A percentile compares a stretch with the other conserved stretches of the same genome.
These are phyloP conservation scores for Lactarius indigo DNA, from an alignment of 768 basidiomycete species.

Conservation along the genomic window DNA sequence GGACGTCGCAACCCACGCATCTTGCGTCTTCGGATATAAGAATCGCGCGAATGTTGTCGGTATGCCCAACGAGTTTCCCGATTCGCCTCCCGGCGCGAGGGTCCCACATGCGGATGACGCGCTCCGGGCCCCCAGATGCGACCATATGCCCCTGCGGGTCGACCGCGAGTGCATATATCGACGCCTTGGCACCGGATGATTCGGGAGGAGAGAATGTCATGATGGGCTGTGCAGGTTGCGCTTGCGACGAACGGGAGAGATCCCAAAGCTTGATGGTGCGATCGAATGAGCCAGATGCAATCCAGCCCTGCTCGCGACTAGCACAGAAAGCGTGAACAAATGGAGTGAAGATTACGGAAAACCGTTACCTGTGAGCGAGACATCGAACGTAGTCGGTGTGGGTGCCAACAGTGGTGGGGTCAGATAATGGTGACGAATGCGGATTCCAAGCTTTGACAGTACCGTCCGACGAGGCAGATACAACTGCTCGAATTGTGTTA, in stretches of 20 bases:
- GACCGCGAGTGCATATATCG: constrained; percentile 72
- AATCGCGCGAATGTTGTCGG: constrained; percentile 92
- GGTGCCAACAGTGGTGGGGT: constrained; percentile 65
- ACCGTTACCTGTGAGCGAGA: constrained; percentile 58
- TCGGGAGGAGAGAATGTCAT: constrained; percentile 68
- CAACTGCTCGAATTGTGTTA: constrained; percentile 44
- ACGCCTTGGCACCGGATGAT: constrained; percentile 60
- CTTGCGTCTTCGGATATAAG: constrained; percentile 85
- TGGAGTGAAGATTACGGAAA: neutral
- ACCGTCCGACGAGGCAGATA: constrained; percentile 95
- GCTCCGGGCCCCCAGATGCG: constrained; percentile 88
- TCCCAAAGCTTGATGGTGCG: constrained; percentile 95
- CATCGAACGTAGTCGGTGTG: constrained; percentile 89
- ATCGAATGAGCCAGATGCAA: constrained; percentile 94
- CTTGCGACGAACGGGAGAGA: constrained; percentile 36
- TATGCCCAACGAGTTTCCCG: constrained; percentile 91
- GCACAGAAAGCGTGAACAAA: constrained; percentile 20
- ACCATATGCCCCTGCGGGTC: constrained; percentile 79
- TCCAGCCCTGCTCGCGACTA: constrained; percentile 80
- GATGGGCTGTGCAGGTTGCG: constrained; percentile 44
- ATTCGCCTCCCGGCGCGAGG: constrained; percentile 77
- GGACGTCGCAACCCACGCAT: constrained; percentile 58
- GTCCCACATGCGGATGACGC: constrained; percentile 91
- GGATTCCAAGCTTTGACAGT: constrained; percentile 93
- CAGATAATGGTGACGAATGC: constrained; percentile 54